Base-by-base conservation (phyloP, 257 asterid species). In the Craterostigma plantagineum region DNA sequence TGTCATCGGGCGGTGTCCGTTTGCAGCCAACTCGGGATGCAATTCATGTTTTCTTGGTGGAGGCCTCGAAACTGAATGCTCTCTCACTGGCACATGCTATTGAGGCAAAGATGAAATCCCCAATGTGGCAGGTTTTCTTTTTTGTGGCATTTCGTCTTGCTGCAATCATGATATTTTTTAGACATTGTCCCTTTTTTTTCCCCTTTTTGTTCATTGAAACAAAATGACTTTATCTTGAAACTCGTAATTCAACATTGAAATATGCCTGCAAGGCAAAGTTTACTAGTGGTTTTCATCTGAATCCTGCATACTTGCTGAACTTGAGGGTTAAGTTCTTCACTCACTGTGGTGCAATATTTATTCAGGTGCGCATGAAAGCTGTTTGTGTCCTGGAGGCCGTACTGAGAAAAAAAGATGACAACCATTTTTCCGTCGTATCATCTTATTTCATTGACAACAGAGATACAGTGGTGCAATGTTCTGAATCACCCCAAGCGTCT, bases 401-500 rank as follows among this genome's bases (percentile, higher is more conserved):
- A 42, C 53, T 90, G 70, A 75, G 98, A 65, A 90, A 72, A 76
- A 79, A 60, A 50, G 77, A 72, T 35, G 92, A 76, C 5, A 76
- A 63, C 3, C 67, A 69, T 30, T 79, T 79, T 63, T 62, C 72
- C 38, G 59, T 54, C 34, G 61, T 83, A 60, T 60, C 70, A 43
- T 72, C 81, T 4, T 79, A 82, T 58, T 83, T 90, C 50, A 61
- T 52, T 45, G 86, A 79, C 47, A 83, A 90, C 73, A 68, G 35
- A 23, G 72, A 76, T 61, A 67, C 55, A 52, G 72, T 90, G 62
- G 59, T 74, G 36, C 83, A 68, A 46, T 90, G 98, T 71, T 79
- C 73, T 48, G 93, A 83, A 68, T 90, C 93, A 49, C 98, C 95
- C 30, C 98, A 90, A 64, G 93, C 95, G 35, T 90, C 98, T 44